Evolutionary conservation across 345 rosid species (phyloP).

Genomic region (Arabis alpina): DNA sequence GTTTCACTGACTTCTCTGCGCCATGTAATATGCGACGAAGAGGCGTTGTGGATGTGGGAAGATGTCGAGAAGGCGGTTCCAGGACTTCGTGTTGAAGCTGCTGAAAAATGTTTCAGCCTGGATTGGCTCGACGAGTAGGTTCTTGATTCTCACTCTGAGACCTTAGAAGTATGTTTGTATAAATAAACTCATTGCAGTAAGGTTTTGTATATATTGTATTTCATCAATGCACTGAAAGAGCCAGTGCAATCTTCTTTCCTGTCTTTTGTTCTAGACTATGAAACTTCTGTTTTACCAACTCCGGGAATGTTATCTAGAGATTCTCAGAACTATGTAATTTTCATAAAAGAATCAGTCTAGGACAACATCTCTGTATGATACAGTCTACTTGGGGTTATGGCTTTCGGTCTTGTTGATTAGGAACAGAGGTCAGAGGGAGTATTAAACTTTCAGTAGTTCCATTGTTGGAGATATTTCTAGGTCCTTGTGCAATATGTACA

Average conservation of each 20-base stretch:
- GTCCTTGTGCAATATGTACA: too few species aligned
- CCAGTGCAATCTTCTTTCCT: not conserved
- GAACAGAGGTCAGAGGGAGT: too few species aligned
- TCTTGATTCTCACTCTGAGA: not conserved
- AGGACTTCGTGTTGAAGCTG: slow-evolving; percentile 64
- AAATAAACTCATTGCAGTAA: slow-evolving; percentile 17
- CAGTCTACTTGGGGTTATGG: too few species aligned
- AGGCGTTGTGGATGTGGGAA: slow-evolving; percentile 57
- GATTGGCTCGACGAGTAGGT: slow-evolving; percentile 74
- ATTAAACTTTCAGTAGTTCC: too few species aligned
- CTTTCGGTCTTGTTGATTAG: too few species aligned
- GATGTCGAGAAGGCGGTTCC: slow-evolving; percentile 48
- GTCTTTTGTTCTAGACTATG: not conserved
- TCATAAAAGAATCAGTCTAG: too few species aligned
- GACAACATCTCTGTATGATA: too few species aligned
- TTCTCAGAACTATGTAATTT: too few species aligned
- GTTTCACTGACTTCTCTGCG: slow-evolving; percentile 55
- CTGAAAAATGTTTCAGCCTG: slow-evolving; percentile 55
- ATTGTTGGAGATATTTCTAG: too few species aligned
- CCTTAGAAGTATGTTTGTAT: not conserved
- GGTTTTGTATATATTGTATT: not conserved
- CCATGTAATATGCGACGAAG: slow-evolving; percentile 67
- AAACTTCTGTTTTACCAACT: too few species aligned
- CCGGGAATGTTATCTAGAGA: too few species aligned
- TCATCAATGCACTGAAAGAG: slow-evolving; percentile 1